Percentiles rank a stretch among this genome's conserved stretches.
Evolutionary conservation across 2,329 filamentous ascomycete genomes (phyloP).

Genomic region (Neoarthrinium moseri): DNA sequence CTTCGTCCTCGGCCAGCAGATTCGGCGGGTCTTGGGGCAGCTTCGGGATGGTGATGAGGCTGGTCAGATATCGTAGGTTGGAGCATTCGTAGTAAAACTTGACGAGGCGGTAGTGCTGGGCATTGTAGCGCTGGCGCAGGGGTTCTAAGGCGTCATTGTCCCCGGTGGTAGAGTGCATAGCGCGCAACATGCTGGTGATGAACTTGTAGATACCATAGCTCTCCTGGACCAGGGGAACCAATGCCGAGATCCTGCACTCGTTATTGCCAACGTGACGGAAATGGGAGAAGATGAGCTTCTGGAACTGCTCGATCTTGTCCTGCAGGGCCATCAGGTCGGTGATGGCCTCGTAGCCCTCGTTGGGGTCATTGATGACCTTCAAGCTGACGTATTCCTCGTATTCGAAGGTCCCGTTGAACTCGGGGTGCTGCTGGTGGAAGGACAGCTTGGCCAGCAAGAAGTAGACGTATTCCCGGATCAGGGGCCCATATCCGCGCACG

Average conservation of each 20-base stretch:
- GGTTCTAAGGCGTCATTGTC: constrained; percentile 92
- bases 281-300: constrained; percentile 97
- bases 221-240: constrained; percentile 93
- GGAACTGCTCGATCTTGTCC: constrained; percentile 97
- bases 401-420: constrained; percentile 98
- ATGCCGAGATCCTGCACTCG: constrained; percentile 90
- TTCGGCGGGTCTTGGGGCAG: constrained; percentile 92
- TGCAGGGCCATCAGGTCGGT: constrained; percentile 94
- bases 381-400: constrained; percentile 99
- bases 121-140: constrained; percentile 84
- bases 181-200: constrained; percentile 97
- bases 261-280: constrained; percentile 91
- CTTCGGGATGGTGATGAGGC: constrained; percentile 93
- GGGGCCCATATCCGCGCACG: constrained; percentile 81
- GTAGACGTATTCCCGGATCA: constrained; percentile 96
- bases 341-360: constrained; percentile 96
- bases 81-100: constrained; percentile 99
- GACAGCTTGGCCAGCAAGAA: constrained; percentile 90
- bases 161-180: constrained; percentile 94
- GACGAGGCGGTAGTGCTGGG: constrained; percentile 92
- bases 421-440: constrained; percentile 95
- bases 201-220: constrained; percentile 99
- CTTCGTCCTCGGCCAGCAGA: constrained; percentile 79
- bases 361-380: constrained; percentile 97
- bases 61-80: constrained; percentile 93